phyloP scores from a whole-genome alignment of 768 basidiomycete genomes.

The Boletellus ananas region DNA sequence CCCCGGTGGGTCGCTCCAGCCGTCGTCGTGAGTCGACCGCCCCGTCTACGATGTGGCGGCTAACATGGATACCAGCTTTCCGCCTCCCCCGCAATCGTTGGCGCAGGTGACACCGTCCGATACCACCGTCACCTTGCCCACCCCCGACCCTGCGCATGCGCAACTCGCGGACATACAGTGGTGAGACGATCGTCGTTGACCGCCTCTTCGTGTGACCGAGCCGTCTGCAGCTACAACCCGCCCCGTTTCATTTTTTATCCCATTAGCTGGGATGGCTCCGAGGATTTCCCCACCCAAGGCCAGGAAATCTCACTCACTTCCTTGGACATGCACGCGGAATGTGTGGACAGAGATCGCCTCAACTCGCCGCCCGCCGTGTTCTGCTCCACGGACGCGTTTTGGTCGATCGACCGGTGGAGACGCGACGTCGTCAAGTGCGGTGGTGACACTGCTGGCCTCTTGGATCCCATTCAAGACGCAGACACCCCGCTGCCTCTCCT shows the following conservation, averaged over 20 bases:
- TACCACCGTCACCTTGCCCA: constrained; percentile 30
- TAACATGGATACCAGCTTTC: not conserved
- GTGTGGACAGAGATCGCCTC: constrained; percentile 37
- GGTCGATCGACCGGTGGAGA: constrained; percentile 24
- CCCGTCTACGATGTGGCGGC: not conserved
- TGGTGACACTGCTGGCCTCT: constrained; percentile 4
- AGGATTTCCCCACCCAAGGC: constrained; percentile 25
- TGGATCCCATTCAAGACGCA: constrained; percentile 17
- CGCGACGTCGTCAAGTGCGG: constrained; percentile 10
- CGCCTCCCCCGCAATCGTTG: not conserved
- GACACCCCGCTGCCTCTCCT: constrained; percentile 9
- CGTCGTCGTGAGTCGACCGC: not conserved
- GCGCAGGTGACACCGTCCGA: constrained; percentile 16
- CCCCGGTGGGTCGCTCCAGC: not conserved
- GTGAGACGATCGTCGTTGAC: constrained; percentile 1
- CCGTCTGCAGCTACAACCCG: constrained; percentile 11
- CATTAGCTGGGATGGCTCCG: constrained; percentile 23
- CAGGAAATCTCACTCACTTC: not conserved
- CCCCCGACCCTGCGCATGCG: constrained; percentile 17
- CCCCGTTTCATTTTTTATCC: constrained; percentile 26
- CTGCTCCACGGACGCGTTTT: constrained; percentile 19
- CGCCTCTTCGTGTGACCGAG: not conserved
- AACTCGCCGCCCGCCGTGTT: constrained; percentile 19
- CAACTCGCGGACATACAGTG: constrained; percentile 15
- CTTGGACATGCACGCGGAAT: not conserved